These are phyloP conservation scores for Neonectria ditissima DNA, from an alignment of 2,329 filamentous ascomycete species.

Conservation along the genomic window DNA sequence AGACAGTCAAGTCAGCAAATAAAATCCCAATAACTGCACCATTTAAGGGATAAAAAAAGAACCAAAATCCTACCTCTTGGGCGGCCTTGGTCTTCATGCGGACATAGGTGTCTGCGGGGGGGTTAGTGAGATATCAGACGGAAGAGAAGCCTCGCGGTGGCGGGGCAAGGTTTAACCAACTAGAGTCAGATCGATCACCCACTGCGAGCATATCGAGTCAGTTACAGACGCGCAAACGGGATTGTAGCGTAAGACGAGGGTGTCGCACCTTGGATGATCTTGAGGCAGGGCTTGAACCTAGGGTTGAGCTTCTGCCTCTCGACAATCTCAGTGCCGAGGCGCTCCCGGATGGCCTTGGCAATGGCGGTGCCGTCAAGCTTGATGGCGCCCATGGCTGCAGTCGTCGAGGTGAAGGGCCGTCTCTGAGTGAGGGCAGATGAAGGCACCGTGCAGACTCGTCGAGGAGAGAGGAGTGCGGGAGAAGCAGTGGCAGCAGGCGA, in stretches of 20 bases:
- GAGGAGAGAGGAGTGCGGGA: conserved; percentile 12
- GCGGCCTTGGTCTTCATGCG: conserved; percentile 99
- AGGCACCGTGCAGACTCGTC: conserved; percentile 17
- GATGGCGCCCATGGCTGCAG: conserved; percentile 80
- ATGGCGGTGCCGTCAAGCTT: conserved; percentile 98
- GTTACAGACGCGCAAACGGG: conserved; percentile 27
- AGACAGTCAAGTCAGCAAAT: conserved; percentile 6
- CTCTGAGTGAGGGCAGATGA: conserved; percentile 30
- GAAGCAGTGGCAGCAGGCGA: conserved; percentile 23
- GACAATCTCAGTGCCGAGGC: conserved; percentile 82
- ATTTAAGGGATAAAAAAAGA: conserved; percentile 6
- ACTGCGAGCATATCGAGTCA: conserved; percentile 65
- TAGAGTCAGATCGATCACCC: conserved; percentile 91
- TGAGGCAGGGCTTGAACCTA: conserved; percentile 87
- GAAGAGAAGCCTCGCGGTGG: conserved; percentile 27
- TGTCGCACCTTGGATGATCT: conserved; percentile 87
- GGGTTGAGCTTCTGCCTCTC: conserved; percentile 85
- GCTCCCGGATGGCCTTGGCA: conserved; percentile 89
- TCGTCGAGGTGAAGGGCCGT: conserved; percentile 60
- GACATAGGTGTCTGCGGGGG: conserved; percentile 85
- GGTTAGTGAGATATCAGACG: conserved; percentile 32
- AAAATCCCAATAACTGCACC: background rate
- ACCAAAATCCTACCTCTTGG: conserved; percentile 74
- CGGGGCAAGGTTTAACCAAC: conserved; percentile 59
- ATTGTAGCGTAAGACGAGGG: conserved; percentile 11